Base-by-base conservation (phyloP, 140 eudicot species). In the Anethum foeniculum region DNA sequence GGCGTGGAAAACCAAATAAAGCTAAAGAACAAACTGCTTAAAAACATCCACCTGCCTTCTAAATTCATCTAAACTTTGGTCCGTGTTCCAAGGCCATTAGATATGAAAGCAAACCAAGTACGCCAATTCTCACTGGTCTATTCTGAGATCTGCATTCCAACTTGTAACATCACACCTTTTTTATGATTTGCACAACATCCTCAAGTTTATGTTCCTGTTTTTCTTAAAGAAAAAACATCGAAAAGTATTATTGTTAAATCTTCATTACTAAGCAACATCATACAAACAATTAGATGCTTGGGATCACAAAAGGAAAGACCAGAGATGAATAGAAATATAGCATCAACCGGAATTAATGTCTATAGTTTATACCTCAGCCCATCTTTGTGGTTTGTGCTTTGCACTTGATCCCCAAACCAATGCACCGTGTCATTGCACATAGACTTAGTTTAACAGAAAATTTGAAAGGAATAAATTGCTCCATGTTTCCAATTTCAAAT, bases 321-420 rank as follows among this genome's bases (percentile, higher is more conserved):
- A 32, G 2, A n/a, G 6, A 25, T 36, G 4, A 3, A 76, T 27
- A 34, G 38, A 1, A 34, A 34, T 34, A 34, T 34, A 43, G 25
- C 28, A 4, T 16, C 44, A 41, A 41, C 30, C 11, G 9, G 19
- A 75, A 21, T 36, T 27, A 76, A 48, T 48, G 7, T 32, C 65
- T 47, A 8, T 49, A 48, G 47, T 18, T 77, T 76, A 60, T 86
- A 92, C 99, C 96, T 84, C 92, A 81, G 97, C 99, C 58, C 92
- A 97, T 84, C 97, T 95, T 87, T 95, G 99, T 18, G 97, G 99
- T 89, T 89, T 95, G 90, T 95, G 99, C 81, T 95, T 92, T 60
- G 85, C 99, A 82, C 99, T 95, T 28, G 99, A 95, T 34, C 99
- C 99, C 99, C 97, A 92, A 76, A 95, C 99, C 80, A 95, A 77